phyloP scores from a whole-genome alignment of 1,284 basidiomycete genomes.

The Cystobasidium slooffiae region DNA sequence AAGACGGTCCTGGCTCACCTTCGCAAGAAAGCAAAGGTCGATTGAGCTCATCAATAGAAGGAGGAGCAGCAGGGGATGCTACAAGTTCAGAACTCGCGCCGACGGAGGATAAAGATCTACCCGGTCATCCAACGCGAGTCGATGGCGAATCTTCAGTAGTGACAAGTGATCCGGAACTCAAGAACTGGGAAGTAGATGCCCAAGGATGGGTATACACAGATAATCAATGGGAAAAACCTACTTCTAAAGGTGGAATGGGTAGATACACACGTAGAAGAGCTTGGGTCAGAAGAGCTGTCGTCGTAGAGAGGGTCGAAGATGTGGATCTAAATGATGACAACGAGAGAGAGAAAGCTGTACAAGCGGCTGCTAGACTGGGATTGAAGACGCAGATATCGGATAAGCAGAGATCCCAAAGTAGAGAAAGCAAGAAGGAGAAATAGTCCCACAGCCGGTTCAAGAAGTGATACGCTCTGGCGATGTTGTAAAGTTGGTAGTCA shows the following conservation, averaged over 20 bases:
- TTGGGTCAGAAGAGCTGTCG: conserved; percentile 57
- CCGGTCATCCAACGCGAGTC: conserved; percentile 36
- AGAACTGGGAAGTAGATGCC: conserved; percentile 54
- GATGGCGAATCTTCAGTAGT: conserved; percentile 21
- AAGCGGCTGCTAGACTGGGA: conserved; percentile 6
- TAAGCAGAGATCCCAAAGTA: neutral
- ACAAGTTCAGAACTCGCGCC: neutral
- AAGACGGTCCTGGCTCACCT: conserved; percentile 3
- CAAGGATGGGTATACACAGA: conserved; percentile 61
- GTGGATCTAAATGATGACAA: conserved; percentile 10
- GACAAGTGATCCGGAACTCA: conserved; percentile 23
- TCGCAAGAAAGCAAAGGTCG: conserved; percentile 3
- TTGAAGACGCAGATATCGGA: neutral
- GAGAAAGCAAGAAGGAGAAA: conserved; percentile 16
- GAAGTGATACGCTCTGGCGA: no score
- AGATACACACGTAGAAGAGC: conserved; percentile 58
- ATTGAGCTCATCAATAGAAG: neutral
- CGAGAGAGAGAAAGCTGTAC: conserved; percentile 4
- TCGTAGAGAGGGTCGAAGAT: conserved; percentile 52
- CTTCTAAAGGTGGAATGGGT: conserved; percentile 56
- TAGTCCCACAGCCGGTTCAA: neutral
- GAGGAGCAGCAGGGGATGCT: neutral
- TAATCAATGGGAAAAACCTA: conserved; percentile 60
- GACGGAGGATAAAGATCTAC: conserved; percentile 17
- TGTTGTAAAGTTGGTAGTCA: no score